phyloP scores from a whole-genome alignment of 2,329 filamentous ascomycete genomes.

The Ophidiomyces ophidiicola region DNA sequence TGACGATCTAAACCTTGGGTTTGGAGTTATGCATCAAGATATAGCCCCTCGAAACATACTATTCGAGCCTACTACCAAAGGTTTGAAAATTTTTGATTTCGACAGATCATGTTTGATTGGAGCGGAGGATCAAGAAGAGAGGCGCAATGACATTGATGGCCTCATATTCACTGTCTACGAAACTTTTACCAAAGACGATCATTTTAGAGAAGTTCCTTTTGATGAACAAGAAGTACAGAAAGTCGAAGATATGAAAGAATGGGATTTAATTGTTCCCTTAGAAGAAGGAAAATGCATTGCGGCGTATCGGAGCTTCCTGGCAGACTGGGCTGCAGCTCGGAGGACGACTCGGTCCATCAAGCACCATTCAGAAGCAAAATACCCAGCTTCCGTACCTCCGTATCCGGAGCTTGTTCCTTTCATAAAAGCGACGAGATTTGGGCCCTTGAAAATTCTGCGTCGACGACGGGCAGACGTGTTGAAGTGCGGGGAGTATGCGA shows the following conservation, averaged over 20 bases:
- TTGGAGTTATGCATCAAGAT: conserved; percentile 12
- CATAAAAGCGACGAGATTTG: neutral
- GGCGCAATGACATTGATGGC: conserved; percentile 6
- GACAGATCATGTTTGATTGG: conserved; percentile 7
- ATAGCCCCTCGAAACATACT: conserved; percentile 12
- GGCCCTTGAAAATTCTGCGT: neutral
- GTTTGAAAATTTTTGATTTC: conserved; percentile 10
- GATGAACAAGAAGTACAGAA: conserved; percentile 5
- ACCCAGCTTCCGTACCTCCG: conserved; percentile 2
- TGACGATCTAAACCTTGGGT: conserved; percentile 12
- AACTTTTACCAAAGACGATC: conserved; percentile 7
- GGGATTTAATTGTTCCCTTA: conserved; percentile 1
- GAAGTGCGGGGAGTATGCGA: conserved; percentile 7
- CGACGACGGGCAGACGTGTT: neutral
- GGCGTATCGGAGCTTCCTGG: conserved; percentile 4
- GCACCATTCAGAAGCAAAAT: conserved; percentile 8
- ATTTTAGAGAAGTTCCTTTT: conserved; percentile 3
- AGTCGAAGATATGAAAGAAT: conserved; percentile 8
- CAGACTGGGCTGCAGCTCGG: conserved; percentile 7
- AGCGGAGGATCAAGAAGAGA: neutral
- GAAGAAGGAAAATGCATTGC: conserved; percentile 10
- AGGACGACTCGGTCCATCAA: conserved; percentile 9
- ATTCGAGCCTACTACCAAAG: conserved; percentile 6
- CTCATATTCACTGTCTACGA: conserved; percentile 12
- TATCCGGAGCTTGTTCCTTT: neutral